Evolutionary conservation across 129 eudicot species (phyloP).

Genomic region (Arctium minus): DNA sequence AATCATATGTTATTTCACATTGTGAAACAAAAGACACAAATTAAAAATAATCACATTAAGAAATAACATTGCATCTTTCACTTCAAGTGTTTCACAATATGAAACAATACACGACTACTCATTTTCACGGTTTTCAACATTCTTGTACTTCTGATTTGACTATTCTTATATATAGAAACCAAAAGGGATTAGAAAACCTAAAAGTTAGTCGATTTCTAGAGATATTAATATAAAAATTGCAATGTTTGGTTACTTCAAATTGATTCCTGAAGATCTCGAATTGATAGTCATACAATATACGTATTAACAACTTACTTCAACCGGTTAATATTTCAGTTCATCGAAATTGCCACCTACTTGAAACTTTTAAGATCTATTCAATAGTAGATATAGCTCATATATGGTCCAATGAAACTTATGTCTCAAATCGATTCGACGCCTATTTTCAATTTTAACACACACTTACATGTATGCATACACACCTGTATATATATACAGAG

Average conservation of each 20-base stretch:
- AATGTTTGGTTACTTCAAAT: neutral
- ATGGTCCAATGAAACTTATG: neutral
- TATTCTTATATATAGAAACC: neutral
- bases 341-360: neutral
- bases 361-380: neutral
- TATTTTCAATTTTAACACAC: neutral
- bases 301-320: neutral
- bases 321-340: too few species aligned
- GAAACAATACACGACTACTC: neutral
- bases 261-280: neutral
- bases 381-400: neutral
- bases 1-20: neutral
- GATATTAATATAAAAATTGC: neutral
- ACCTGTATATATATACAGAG: neutral
- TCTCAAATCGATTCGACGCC: neutral
- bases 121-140: neutral
- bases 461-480: neutral
- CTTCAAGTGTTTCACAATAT: neutral
- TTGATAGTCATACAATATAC: neutral
- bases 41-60: neutral
- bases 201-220: neutral
- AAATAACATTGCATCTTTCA: neutral
- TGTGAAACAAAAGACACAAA: neutral
- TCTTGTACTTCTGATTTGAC: neutral
- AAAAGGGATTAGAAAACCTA: neutral